A percentile compares a stretch with the other conserved stretches of the same genome.
Evolutionary conservation across 257 asterid genomes (phyloP).

Genomic region (Rubia yunnanensis): DNA sequence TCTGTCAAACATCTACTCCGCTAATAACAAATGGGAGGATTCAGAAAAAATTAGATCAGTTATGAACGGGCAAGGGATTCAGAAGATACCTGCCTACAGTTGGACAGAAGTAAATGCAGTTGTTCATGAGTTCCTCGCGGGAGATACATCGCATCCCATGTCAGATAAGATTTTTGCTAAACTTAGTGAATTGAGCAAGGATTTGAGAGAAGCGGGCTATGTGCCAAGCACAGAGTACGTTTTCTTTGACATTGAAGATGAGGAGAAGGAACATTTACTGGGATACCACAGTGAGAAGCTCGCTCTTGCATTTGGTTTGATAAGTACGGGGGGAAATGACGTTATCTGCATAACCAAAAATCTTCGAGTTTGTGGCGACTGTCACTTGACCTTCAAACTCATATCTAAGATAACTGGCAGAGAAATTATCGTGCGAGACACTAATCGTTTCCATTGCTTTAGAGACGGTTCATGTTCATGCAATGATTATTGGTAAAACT

Average conservation of each 20-base stretch:
- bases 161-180: conserved; percentile 25
- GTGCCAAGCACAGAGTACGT: conserved; percentile 33
- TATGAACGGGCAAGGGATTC: conserved; percentile 23
- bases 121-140: conserved; percentile 41
- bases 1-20: conserved; percentile 32
- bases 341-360: conserved; percentile 30
- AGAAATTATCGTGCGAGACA: conserved; percentile 33
- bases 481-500: conserved; percentile 31
- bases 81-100: conserved; percentile 38
- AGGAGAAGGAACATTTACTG: conserved; percentile 35
- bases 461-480: conserved; percentile 34
- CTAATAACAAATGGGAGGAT: conserved; percentile 28
- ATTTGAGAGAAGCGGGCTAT: conserved; percentile 28
- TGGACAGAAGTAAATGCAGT: conserved; percentile 36
- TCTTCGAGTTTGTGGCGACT: conserved; percentile 42
- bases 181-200: conserved; percentile 26
- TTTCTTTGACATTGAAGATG: conserved; percentile 40
- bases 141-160: conserved; percentile 34
- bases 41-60: conserved; percentile 26
- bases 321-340: conserved; percentile 17
- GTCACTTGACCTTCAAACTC: conserved; percentile 31
- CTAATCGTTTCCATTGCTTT: conserved; percentile 35
- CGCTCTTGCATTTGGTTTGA: conserved; percentile 38
- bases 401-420: conserved; percentile 26
- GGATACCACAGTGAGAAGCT: conserved; percentile 43